Percentiles rank a stretch among this genome's conserved stretches.
Conservation (phyloP, 768 basidiomycete genomes). For the Trametes sanguinea region DNA sequence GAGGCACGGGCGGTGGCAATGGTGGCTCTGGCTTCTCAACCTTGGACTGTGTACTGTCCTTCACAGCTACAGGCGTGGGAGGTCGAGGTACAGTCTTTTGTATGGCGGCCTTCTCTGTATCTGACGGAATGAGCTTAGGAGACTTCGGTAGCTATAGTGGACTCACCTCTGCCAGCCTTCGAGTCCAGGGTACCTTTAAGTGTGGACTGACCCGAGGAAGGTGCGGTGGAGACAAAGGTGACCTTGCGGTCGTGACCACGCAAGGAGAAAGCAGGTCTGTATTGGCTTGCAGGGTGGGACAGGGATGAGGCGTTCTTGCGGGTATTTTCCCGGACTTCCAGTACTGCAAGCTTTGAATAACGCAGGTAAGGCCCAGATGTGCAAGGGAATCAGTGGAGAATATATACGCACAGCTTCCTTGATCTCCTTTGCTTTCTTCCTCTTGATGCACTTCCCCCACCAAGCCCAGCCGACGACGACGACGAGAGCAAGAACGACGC, state of each 20-base stretch:
- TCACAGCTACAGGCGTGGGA: not conserved
- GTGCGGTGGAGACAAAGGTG: conserved; percentile 37
- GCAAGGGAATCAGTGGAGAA: not conserved
- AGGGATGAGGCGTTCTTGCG: conserved; percentile 39
- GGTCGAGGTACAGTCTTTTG: not conserved
- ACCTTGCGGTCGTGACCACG: conserved; percentile 38
- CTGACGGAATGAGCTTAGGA: not conserved
- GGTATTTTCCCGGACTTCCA: conserved; percentile 43
- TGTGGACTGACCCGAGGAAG: conserved; percentile 19
- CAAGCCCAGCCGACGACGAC: conserved; percentile 47
- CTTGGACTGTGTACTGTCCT: not conserved
- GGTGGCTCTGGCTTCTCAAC: conserved; percentile 7
- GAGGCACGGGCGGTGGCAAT: conserved; percentile 16
- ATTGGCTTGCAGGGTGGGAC: conserved; percentile 23
- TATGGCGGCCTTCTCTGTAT: conserved; percentile 9
- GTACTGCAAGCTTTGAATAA: conserved; percentile 26
- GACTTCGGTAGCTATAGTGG: not conserved
- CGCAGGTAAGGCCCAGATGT: not conserved
- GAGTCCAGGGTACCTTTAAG: conserved; percentile 10
- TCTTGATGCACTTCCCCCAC: conserved; percentile 48
- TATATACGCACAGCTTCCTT: conserved; percentile 33
- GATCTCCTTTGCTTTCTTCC: conserved; percentile 35
- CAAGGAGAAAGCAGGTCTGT: conserved; percentile 32
- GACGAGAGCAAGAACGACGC: conserved; percentile 47
- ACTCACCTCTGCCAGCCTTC: not conserved